phyloP scores from a whole-genome alignment of 768 basidiomycete species.

The Candolleomyces efflorescens region DNA sequence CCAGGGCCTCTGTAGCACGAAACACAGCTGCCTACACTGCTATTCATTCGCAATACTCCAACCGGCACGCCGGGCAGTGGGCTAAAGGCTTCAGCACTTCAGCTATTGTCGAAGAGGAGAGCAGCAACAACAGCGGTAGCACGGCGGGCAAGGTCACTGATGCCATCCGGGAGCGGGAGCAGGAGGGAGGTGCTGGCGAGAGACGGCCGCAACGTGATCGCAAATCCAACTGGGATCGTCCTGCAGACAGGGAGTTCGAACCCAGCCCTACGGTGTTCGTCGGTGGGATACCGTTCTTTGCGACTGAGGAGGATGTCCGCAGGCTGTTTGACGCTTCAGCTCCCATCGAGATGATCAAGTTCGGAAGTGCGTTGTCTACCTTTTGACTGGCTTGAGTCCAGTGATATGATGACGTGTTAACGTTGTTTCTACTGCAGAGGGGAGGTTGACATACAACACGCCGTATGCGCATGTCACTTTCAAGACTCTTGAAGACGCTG shows the following conservation, averaged over 20 bases:
- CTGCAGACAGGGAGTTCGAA: neutral
- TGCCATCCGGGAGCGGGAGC: neutral
- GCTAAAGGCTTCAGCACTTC: no score
- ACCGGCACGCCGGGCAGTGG: neutral
- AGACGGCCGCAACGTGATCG: neutral
- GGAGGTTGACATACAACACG: neutral
- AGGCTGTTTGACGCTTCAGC: slow-evolving; percentile 3
- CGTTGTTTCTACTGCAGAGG: no score
- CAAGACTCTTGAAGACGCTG: neutral
- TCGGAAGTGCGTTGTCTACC: neutral
- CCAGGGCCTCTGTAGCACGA: neutral
- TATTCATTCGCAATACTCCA: neutral
- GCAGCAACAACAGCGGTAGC: neutral
- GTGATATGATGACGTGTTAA: neutral
- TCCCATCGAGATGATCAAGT: neutral
- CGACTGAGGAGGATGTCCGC: slow-evolving; percentile 1
- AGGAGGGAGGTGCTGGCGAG: neutral
- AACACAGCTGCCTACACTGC: neutral
- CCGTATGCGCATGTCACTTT: slow-evolving; percentile 1
- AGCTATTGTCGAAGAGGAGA: neutral
- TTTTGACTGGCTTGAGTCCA: neutral
- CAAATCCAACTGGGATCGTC: neutral
- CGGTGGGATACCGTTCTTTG: slow-evolving; percentile 5
- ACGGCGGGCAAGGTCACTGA: neutral
- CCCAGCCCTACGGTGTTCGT: slow-evolving; percentile 2